phyloP scores from a whole-genome alignment of 768 basidiomycete genomes.

The Thelephora ganbajun region DNA sequence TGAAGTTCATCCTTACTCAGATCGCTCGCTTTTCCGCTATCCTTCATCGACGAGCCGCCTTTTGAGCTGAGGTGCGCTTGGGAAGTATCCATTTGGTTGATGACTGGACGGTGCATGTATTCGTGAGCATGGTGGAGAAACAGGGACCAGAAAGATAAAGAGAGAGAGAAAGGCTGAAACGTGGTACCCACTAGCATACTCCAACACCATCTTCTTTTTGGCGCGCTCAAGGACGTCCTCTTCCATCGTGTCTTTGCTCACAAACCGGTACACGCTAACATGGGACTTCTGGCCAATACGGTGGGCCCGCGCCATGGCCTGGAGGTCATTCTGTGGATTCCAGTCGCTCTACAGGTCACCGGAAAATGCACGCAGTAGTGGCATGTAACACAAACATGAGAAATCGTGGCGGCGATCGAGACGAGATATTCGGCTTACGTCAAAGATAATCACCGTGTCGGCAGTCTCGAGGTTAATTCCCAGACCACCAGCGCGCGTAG shows the following conservation, averaged over 20 bases:
- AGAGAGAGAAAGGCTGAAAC: conserved; percentile 3
- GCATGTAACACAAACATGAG: conserved; percentile 5
- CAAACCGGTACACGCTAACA: conserved; percentile 96
- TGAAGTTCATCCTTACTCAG: conserved; percentile 93
- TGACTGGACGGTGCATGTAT: conserved; percentile 40
- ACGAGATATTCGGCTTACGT: conserved; percentile 39
- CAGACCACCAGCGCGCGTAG: conserved; percentile 92
- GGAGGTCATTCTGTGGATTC: conserved; percentile 97
- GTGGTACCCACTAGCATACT: conserved; percentile 83
- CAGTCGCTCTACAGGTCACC: conserved; percentile 63
- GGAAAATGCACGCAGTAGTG: conserved; percentile 10
- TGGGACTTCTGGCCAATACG: conserved; percentile 98
- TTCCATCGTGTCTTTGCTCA: conserved; percentile 99
- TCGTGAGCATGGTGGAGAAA: conserved; percentile 1
- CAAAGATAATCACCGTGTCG: conserved; percentile 97
- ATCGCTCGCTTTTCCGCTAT: conserved; percentile 63
- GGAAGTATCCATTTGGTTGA: conserved; percentile 99
- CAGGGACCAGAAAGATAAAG: conserved; percentile 1
- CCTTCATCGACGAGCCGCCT: conserved; percentile 41
- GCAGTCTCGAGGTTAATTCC: conserved; percentile 99
- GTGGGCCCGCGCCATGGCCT: conserved; percentile 99
- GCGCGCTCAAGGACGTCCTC: conserved; percentile 97
- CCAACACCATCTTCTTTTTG: conserved; percentile 98
- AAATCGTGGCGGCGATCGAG: neutral
- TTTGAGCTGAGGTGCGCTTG: conserved; percentile 90